Conservation (phyloP, 768 basidiomycete genomes). For the Auricularia auricula-judae region DNA sequence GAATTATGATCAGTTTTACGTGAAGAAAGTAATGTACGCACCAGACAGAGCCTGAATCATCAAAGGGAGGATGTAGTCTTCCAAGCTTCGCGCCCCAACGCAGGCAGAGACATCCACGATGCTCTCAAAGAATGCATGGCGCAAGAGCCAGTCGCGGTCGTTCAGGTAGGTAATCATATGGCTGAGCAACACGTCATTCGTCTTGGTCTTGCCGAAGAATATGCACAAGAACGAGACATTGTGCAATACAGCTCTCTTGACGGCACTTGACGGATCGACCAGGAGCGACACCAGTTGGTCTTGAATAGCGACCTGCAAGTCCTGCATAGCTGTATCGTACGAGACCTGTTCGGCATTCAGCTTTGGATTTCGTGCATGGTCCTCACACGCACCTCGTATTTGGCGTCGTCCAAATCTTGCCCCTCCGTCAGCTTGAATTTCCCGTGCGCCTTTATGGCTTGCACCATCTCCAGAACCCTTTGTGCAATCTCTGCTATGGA, state of each 20-base stretch:
- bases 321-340: constrained; percentile 78
- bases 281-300: constrained; percentile 80
- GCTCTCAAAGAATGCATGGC: constrained; percentile 89
- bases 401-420: constrained; percentile 65
- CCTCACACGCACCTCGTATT: constrained; percentile 57
- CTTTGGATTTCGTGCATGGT: neutral
- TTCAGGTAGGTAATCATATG: constrained; percentile 80
- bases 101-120: constrained; percentile 93
- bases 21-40: constrained; percentile 21
- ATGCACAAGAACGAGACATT: constrained; percentile 84
- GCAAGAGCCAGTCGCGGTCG: constrained; percentile 84
- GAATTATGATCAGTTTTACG: constrained; percentile 4
- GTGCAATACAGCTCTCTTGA: constrained; percentile 82
- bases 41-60: constrained; percentile 95
- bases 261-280: constrained; percentile 78
- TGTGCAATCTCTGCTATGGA: constrained; percentile 78
- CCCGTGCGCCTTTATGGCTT: constrained; percentile 79
- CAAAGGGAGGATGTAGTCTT: constrained; percentile 93
- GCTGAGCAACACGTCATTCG: constrained; percentile 89
- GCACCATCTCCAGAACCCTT: constrained; percentile 86
- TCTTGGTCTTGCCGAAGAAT: constrained; percentile 85
- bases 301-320: constrained; percentile 75
- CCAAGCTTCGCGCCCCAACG: constrained; percentile 81
- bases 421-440: constrained; percentile 53
- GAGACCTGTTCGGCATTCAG: constrained; percentile 50